Base-by-base conservation (phyloP, 2,329 filamentous ascomycete species). In the Penicillium hesseltinei region DNA sequence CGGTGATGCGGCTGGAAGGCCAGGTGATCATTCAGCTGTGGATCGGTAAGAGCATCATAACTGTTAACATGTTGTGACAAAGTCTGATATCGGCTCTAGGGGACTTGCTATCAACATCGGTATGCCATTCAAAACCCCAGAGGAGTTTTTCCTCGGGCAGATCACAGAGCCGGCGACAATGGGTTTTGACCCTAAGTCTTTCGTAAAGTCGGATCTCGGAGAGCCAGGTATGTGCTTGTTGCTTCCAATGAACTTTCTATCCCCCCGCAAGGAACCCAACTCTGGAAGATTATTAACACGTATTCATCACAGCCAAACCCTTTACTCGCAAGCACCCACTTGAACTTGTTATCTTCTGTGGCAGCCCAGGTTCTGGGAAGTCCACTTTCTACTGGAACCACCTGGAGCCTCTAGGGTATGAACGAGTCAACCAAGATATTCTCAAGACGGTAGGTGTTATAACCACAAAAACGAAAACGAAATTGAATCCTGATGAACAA, bases 341-440 rank as follows among this genome's bases (percentile, higher is more conserved):
- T 62, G 92, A 97, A 54, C 78, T 97, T 15, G 84, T 97, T 25
- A 75, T 97, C 8, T 91, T 96, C 71, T 93, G 90, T 69, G 94
- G 94, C 1, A 91, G 90, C 47, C 94, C 94, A 0, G 92, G 90
- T 1, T 86, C 91, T 3, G 94, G 94, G 19, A 97, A 99, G 75
- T 96, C 91, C 39, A 93, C 91, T 0, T 96, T 94, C 69, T 97
- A 88, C 76, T 91, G 88, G 85, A 86, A 83, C 60, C 78, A 89
- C 62, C 78, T 97, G 36, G 81, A 92, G 70, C 89, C 89, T 25
- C 76, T 94, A 29, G 89, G 87, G 4, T 97, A 96, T 71, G 84
- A 86, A 70, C 84, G 94, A 47, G 84, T 97, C 31, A 99, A 97
- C 67, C 94, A 97, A 77, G 94, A 97, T 73, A 84, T 82, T 2